Evolutionary conservation across 306 rosid genomes (phyloP).

Genomic region (Begonia fuchsioides): DNA sequence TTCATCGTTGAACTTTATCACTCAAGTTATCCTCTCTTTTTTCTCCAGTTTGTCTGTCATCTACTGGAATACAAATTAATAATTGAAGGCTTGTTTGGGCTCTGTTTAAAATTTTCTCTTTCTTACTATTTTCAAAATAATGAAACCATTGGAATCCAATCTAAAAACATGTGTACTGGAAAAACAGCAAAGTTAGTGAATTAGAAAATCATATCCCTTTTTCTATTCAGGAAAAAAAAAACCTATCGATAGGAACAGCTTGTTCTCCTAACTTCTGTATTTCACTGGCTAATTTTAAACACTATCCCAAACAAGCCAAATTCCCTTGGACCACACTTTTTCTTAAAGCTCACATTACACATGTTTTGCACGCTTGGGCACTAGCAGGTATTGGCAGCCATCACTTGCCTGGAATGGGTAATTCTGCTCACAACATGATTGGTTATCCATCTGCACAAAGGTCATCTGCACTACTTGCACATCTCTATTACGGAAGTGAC

Average conservation of each 20-base stretch:
- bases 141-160: too few relatives aligned
- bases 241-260: too few relatives aligned
- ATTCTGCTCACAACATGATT: conserved; percentile 90
- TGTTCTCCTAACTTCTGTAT: too few relatives aligned
- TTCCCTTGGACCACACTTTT: conserved; percentile 68
- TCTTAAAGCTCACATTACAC: conserved; percentile 89
- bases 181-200: too few relatives aligned
- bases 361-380: conserved; percentile 97
- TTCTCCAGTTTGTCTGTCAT: conserved; percentile 15
- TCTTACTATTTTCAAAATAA: too few relatives aligned
- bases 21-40: conserved; percentile 1
- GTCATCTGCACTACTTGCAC: conserved; percentile 99
- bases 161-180: too few relatives aligned
- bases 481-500: conserved; percentile 42
- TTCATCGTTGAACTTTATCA: conserved; percentile 8
- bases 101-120: too few relatives aligned
- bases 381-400: conserved; percentile 99
- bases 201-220: too few relatives aligned
- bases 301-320: conserved; percentile 5
- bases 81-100: not conserved
- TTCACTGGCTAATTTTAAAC: too few relatives aligned
- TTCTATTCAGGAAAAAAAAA: too few relatives aligned
- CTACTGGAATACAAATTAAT: conserved; percentile 37
- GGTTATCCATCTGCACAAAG: conserved; percentile 99
- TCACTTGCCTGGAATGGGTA: conserved; percentile 97